These are phyloP conservation scores for Bipolaris bicolor DNA, from an alignment of 2,329 filamentous ascomycete genomes.

Conservation along the genomic window DNA sequence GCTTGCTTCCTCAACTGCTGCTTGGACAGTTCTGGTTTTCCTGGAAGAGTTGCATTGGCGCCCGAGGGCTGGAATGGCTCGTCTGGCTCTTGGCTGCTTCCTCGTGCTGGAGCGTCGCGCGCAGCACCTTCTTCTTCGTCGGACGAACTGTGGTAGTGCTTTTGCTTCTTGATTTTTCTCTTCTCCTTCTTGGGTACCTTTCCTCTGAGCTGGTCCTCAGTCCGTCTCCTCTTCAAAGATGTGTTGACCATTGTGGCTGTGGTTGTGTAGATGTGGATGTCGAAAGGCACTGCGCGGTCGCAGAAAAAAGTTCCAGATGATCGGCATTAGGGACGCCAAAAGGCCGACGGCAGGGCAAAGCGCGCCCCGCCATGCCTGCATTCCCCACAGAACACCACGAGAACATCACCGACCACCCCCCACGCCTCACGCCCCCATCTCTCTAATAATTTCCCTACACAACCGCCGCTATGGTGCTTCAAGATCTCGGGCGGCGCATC, in stretches of 20 bases:
- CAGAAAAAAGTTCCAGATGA: slow-evolving; percentile 33
- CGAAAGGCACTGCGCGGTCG: slow-evolving; percentile 4
- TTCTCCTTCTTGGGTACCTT: slow-evolving; percentile 59
- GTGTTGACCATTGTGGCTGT: slow-evolving; percentile 47
- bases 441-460: slow-evolving; percentile 17
- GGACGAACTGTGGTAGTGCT: slow-evolving; percentile 68
- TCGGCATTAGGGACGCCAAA: slow-evolving; percentile 30
- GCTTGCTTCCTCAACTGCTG: slow-evolving; percentile 26
- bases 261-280: slow-evolving; percentile 9
- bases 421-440: slow-evolving; percentile 5
- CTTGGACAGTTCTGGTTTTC: slow-evolving; percentile 16
- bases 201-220: slow-evolving; percentile 64
- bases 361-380: slow-evolving; percentile 22
- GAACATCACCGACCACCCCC: slow-evolving; percentile 17
- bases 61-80: slow-evolving; percentile 40
- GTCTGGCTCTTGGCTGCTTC: slow-evolving; percentile 21
- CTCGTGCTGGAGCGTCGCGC: slow-evolving; percentile 36
- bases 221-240: slow-evolving; percentile 62
- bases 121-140: slow-evolving; percentile 58
- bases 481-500: slow-evolving; percentile 98
- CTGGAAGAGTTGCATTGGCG: slow-evolving; percentile 28
- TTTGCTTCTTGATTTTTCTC: slow-evolving; percentile 68
- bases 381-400: slow-evolving; percentile 30
- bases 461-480: slow-evolving; percentile 79
- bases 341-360: slow-evolving; percentile 45